phyloP scores from a whole-genome alignment of 2,329 filamentous ascomycete species.

The Kalmusia sp. region DNA sequence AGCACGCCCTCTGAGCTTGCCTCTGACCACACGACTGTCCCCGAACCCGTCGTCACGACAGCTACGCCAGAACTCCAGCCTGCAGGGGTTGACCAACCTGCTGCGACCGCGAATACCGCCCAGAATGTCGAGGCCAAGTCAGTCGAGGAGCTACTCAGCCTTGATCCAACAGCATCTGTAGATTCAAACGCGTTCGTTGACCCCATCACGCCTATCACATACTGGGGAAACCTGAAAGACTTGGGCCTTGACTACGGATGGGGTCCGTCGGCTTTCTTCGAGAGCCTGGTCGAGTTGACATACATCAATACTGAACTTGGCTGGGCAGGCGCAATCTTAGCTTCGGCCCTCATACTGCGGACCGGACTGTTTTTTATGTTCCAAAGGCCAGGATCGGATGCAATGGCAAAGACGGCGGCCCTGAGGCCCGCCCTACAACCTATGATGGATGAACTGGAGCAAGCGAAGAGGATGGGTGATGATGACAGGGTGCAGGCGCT shows the following conservation, averaged over 20 bases:
- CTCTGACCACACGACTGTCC: constrained; percentile 11
- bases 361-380: constrained; percentile 68
- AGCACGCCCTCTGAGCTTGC: constrained; percentile 24
- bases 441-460: constrained; percentile 62
- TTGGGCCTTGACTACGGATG: constrained; percentile 88
- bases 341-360: constrained; percentile 71
- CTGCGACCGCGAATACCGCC: constrained; percentile 33
- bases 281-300: constrained; percentile 81
- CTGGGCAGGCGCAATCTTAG: constrained; percentile 81
- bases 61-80: constrained; percentile 43
- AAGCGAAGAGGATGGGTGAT: constrained; percentile 53
- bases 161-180: constrained; percentile 18
- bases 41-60: constrained; percentile 34
- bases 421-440: constrained; percentile 66
- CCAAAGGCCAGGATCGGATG: constrained; percentile 67
- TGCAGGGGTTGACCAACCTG: constrained; percentile 43
- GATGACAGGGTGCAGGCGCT: constrained; percentile 42
- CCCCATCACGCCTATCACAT: constrained; percentile 69
- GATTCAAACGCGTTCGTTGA: constrained; percentile 29
- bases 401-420: constrained; percentile 66
- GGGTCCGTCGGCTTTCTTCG: constrained; percentile 75
- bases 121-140: constrained; percentile 19
- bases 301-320: constrained; percentile 78
- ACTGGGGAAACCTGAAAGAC: constrained; percentile 80
- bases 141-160: constrained; percentile 30